Evolutionary conservation across 208 protist species (phyloP).

Genomic region (Kentomonas sorsogonicus): DNA sequence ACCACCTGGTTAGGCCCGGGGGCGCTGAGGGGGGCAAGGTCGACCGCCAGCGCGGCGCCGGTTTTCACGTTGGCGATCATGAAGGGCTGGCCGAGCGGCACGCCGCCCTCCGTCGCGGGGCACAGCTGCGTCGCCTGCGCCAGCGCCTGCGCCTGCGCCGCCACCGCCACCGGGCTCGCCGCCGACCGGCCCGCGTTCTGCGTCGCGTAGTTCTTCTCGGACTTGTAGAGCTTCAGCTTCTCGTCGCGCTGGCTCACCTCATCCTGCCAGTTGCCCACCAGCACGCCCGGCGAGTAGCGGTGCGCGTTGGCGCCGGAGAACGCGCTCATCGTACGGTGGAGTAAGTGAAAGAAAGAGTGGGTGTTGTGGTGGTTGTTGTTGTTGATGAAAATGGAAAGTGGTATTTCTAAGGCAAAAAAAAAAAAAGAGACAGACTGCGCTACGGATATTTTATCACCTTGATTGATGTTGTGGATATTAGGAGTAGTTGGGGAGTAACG

Average conservation of each 20-base stretch:
- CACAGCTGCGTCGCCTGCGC: slow-evolving; percentile 25
- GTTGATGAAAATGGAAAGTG: neutral
- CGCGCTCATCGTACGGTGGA: slow-evolving; percentile 11
- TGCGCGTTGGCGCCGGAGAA: slow-evolving; percentile 33
- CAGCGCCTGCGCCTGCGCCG: slow-evolving; percentile 18
- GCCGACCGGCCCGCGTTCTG: neutral
- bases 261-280: slow-evolving; percentile 87
- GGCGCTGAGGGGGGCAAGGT: slow-evolving; percentile 23
- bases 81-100: slow-evolving; percentile 54
- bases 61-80: slow-evolving; percentile 44
- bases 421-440: neutral
- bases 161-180: neutral
- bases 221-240: slow-evolving; percentile 57
- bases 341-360: slow-evolving; percentile 1
- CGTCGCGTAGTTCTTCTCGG: slow-evolving; percentile 12
- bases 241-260: slow-evolving; percentile 70
- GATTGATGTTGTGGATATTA: too few species aligned
- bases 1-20: too few species aligned
- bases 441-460: too few species aligned
- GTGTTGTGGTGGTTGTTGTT: too few species aligned
- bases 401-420: neutral
- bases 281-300: slow-evolving; percentile 74
- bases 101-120: slow-evolving; percentile 18
- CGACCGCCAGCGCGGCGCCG: slow-evolving; percentile 45
- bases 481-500: neutral